Evolutionary conservation across 2,329 filamentous ascomycete genomes (phyloP).

Genomic region (Diaporthe velutina): DNA sequence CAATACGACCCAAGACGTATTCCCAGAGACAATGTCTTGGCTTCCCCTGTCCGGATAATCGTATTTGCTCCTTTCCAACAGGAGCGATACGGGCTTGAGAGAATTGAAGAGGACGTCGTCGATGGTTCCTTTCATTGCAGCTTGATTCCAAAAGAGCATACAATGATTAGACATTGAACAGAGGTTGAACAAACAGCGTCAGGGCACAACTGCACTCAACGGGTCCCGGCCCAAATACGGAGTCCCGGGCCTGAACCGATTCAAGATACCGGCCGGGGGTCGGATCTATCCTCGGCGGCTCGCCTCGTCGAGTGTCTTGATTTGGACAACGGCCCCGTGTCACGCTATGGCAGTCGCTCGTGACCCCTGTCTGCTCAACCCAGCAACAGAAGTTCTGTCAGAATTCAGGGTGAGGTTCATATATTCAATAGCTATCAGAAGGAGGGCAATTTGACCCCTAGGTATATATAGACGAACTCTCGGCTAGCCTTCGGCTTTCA

Average conservation of each 20-base stretch:
- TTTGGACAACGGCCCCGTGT: background rate
- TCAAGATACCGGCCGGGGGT: background rate
- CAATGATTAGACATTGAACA: too few relatives aligned
- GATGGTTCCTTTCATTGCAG: background rate
- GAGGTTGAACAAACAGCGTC: too few relatives aligned
- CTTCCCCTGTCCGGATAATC: background rate
- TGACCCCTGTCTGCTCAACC: background rate
- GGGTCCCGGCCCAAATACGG: too few relatives aligned
- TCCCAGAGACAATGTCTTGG: background rate
- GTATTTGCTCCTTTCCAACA: background rate
- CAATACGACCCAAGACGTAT: background rate
- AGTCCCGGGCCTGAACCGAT: background rate
- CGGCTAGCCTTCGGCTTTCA: too few relatives aligned
- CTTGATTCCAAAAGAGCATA: background rate
- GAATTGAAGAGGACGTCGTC: background rate
- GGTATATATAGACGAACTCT: too few relatives aligned
- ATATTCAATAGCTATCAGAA: too few relatives aligned
- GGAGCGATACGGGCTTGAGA: background rate
- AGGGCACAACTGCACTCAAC: too few relatives aligned
- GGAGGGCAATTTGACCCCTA: too few relatives aligned
- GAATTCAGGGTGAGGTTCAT: too few relatives aligned
- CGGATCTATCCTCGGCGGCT: background rate
- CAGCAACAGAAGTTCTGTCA: background rate
- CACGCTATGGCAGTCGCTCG: background rate
- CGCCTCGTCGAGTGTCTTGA: background rate